Base-by-base conservation (phyloP, 2,329 filamentous ascomycete species). In the Leptographium lundbergii region DNA sequence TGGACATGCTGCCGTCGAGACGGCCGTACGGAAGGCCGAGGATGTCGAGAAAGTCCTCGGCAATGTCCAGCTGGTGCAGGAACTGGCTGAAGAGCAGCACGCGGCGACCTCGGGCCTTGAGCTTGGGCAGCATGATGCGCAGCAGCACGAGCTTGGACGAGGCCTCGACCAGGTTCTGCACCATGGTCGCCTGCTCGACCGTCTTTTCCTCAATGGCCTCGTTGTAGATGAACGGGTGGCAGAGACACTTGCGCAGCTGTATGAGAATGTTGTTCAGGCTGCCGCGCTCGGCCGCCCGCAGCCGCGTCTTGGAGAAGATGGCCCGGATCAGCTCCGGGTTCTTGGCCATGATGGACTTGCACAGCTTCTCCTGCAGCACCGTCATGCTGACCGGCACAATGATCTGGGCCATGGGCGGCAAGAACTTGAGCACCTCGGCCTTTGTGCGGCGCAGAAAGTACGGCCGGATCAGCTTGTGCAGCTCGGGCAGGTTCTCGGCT, bases 31-130 rank as follows among this genome's bases (percentile, higher is more conserved):
- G 73, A 63, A 94, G 77, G 11, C 85, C 84, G 61, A 96, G 74
- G 1, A 88, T 87, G 48, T 81, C 80, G 5, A 99, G 73, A 65
- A 97, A 97, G 70, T 99, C 95, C 70, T 99, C 94, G 10, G 96
- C 75, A 48, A 99, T 88, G 66, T 91, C 86, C 3, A 99, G 78
- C 74, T 95, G 91, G 58, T 86, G 82, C 3, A 99, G 77, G 63
- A 97, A 99, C 68, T 99, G 94, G 68, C 91, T 96, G 73, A 99
- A 99, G 39, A 99, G 88, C 24, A 99, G 77, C 0, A 97, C 91
- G 4, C 94, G 83, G 69, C 99, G 91, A 0, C 92, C 92, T 27
- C 87, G 82, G 66, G 90, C 86, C 65, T 86, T 82, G 0, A 99
- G 79, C 70, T 91, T 95, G 0, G 92, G 91, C 3, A 99, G 78